Percentiles rank a stretch among this genome's conserved stretches.
Conservation (phyloP, 257 asterid species). For the Przewalskia tangutica region DNA sequence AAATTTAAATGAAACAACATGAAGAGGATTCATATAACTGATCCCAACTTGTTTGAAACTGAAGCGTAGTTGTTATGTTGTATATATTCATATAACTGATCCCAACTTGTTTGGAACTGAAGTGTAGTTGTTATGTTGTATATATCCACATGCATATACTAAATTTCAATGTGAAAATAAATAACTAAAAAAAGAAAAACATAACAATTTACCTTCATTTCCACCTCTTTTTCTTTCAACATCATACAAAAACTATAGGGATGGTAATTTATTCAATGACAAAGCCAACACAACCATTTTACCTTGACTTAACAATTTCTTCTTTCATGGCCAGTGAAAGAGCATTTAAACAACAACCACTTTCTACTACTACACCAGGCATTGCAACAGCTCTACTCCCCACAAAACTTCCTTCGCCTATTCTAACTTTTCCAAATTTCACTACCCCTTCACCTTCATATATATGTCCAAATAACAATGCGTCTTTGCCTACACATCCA, state of each 20-base stretch:
- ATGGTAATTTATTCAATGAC: constrained; percentile 17
- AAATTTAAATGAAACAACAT: background rate
- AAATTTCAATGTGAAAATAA: background rate
- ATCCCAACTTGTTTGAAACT: background rate
- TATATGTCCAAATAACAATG: constrained; percentile 66
- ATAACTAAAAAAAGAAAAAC: background rate
- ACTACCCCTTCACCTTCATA: constrained; percentile 79
- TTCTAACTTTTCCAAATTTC: constrained; percentile 61
- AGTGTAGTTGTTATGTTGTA: no score
- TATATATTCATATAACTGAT: background rate
- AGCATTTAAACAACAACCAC: constrained; percentile 47
- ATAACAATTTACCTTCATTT: background rate
- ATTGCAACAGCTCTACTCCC: constrained; percentile 75
- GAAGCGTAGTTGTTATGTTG: background rate
- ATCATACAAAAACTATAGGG: background rate
- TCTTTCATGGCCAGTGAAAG: constrained; percentile 84
- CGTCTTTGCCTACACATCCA: constrained; percentile 65
- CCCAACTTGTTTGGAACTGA: background rate
- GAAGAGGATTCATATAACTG: background rate
- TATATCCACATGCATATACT: background rate
- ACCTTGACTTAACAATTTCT: constrained; percentile 43
- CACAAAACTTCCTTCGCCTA: constrained; percentile 66
- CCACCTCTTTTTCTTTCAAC: background rate
- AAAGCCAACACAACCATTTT: constrained; percentile 2
- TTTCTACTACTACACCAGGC: constrained; percentile 79